Evolutionary conservation across 495 filamentous ascomycete genomes (phyloP), one percentile per base, ranked within the genome.

Genomic region (Aspergillus taichungensis): DNA sequence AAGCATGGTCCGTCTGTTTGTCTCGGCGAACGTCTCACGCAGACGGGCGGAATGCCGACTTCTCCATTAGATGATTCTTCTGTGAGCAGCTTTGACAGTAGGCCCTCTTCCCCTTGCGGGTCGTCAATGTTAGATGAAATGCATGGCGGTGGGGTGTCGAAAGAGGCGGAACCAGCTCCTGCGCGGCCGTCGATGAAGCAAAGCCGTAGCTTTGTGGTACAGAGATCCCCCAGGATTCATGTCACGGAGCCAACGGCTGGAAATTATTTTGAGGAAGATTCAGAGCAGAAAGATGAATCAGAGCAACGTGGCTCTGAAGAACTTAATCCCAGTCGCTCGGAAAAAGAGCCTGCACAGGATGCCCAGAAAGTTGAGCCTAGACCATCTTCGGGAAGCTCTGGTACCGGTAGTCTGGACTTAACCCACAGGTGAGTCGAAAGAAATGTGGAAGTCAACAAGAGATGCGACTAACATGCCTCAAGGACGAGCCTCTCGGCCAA

Each of bases 51-150:
- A 33, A 46, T 59, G 5, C 59, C 55, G 5, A 43, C 53, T 24
- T 46, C 51, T 6, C 51, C 52, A 2, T 40, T 55, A 9, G 63
- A 66, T 30, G 59, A 65, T 40, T 67, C 63, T 0, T 64, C 62
- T 2, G 30, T 65, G 9, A 67, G 62, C 45, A 63, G 61, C 18
- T 62, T 62, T 36, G 61, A 59, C 40, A 67, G 60, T 29, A 56
- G 53, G 27, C 57, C 47, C 29, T 54, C 63, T n/a, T 57, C 52
- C 28, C 46, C 57, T 8, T 34, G 42, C 8, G 45, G 31, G 7
- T 30, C 44, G 9, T 24, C 43, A 27, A 36, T 46, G 11, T 18
- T 42, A 8, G 41, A 34, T 13, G 37, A 33, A n/a, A 28, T 40
- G 7, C 51, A 52, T 11, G 31, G 52, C 8, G 33, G 49, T 10